These are phyloP conservation scores for Quambalaria eucalypti DNA, from an alignment of 1,284 basidiomycete genomes.

Conservation along the genomic window DNA sequence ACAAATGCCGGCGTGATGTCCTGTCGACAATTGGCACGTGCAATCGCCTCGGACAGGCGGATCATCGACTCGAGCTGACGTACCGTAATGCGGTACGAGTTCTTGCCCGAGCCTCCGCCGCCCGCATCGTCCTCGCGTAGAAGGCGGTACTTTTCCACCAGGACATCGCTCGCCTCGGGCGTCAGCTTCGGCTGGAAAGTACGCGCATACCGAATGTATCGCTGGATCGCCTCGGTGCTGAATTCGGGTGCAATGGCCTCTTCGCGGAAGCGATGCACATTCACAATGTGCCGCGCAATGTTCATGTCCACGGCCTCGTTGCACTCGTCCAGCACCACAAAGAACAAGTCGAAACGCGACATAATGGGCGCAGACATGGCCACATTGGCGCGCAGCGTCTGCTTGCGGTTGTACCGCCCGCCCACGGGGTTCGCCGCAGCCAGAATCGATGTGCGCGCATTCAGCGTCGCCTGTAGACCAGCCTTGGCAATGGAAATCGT, in stretches of 20 bases:
- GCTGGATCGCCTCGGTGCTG: conserved; percentile 87
- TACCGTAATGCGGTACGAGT: conserved; percentile 91
- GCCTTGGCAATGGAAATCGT: conserved; percentile 99
- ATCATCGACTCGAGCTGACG: conserved; percentile 96
- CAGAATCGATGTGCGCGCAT: conserved; percentile 92
- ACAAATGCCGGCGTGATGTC: conserved; percentile 75
- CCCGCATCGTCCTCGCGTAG: conserved; percentile 79
- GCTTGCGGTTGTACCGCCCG: conserved; percentile 92
- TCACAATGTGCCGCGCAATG: conserved; percentile 93
- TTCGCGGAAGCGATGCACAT: conserved; percentile 90
- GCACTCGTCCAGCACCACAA: conserved; percentile 95
- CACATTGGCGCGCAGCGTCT: conserved; percentile 83
- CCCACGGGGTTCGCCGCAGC: conserved; percentile 96
- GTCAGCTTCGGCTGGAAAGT: conserved; percentile 83
- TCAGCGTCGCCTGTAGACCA: conserved; percentile 95
- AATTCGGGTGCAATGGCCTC: conserved; percentile 92
- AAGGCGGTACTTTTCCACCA: conserved; percentile 91
- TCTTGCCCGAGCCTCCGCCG: conserved; percentile 57
- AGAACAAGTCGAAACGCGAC: conserved; percentile 98
- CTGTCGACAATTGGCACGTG: conserved; percentile 84
- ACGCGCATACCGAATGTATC: conserved; percentile 91
- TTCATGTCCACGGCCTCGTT: conserved; percentile 85
- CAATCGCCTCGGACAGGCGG: conserved; percentile 90
- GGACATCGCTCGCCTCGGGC: conserved; percentile 77
- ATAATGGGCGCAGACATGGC: conserved; percentile 98